Evolutionary conservation across 768 basidiomycete genomes (phyloP).

Genomic region (Strobilomyces dryophilus): DNA sequence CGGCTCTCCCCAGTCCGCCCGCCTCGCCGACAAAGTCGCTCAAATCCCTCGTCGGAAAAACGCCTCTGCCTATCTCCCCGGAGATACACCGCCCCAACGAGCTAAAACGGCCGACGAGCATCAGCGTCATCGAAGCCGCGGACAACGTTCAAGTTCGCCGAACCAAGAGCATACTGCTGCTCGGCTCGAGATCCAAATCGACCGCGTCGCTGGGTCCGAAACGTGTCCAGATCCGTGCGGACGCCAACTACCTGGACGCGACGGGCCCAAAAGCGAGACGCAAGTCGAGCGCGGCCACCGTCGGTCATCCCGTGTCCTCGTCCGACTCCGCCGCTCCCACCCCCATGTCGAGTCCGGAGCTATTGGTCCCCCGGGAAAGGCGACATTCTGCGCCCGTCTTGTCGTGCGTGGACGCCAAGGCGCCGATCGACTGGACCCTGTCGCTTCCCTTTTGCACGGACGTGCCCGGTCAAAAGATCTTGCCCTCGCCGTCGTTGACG

Average conservation of each 20-base stretch:
- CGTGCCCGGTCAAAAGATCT: slow-evolving; percentile 21
- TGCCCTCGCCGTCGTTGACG: not conserved
- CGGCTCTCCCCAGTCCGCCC: slow-evolving; percentile 28
- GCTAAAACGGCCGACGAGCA: slow-evolving; percentile 24
- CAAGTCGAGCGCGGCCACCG: slow-evolving; percentile 24
- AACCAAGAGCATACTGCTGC: slow-evolving; percentile 32
- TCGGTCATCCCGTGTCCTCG: slow-evolving; percentile 1
- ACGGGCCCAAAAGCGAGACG: slow-evolving; percentile 19
- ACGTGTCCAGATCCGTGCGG: slow-evolving; percentile 28
- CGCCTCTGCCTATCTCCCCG: slow-evolving; percentile 1
- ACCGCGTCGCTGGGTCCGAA: slow-evolving; percentile 18
- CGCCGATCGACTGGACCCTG: slow-evolving; percentile 24
- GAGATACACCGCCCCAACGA: slow-evolving; percentile 6
- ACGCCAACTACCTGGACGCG: slow-evolving; percentile 13
- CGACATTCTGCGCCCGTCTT: slow-evolving; percentile 30
- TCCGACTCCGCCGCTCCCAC: not conserved
- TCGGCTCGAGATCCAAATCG: slow-evolving; percentile 25
- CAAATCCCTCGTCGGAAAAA: slow-evolving; percentile 8
- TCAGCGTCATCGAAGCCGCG: slow-evolving; percentile 30
- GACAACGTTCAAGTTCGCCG: slow-evolving; percentile 22
- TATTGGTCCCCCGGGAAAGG: slow-evolving; percentile 26
- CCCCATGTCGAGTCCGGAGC: slow-evolving; percentile 10
- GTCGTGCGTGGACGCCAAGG: slow-evolving; percentile 1
- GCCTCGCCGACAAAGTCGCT: slow-evolving; percentile 23
- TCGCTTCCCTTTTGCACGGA: slow-evolving; percentile 30